These are phyloP conservation scores for Trifolium subterraneum DNA, from an alignment of 306 rosid genomes.

Conservation along the genomic window DNA sequence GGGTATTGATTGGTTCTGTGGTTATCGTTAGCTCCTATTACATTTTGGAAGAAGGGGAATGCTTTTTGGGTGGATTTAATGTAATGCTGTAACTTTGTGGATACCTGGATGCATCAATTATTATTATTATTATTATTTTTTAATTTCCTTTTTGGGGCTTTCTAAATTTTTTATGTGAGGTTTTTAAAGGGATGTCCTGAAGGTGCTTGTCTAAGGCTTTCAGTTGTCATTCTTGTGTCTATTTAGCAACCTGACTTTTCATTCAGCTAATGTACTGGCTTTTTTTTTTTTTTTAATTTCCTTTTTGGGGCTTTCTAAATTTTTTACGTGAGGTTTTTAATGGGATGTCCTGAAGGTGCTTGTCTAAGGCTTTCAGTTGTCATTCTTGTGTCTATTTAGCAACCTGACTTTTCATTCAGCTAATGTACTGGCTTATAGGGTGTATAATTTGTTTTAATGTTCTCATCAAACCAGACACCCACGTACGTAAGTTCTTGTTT, in stretches of 20 bases:
- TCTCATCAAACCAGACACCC: constrained; percentile 9
- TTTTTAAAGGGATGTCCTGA: constrained; percentile 6
- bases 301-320: neutral
- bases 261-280: constrained; percentile 1
- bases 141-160: neutral
- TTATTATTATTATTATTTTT: too few species aligned
- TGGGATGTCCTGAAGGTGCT: constrained; percentile 12
- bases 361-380: neutral
- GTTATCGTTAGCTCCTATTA: constrained; percentile 4
- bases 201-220: neutral
- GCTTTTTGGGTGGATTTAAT: neutral
- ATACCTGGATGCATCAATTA: neutral
- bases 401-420: constrained; percentile 5
- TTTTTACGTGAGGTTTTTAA: neutral
- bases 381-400: constrained; percentile 27
- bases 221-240: constrained; percentile 6
- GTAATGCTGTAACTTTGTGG: constrained; percentile 1
- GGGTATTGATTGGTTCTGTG: neutral
- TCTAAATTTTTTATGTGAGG: neutral
- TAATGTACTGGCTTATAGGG: constrained; percentile 13
- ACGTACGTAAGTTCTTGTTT: constrained; percentile 8
- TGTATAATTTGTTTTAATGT: constrained; percentile 22
- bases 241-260: constrained; percentile 23
- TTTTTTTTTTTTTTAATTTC: too few species aligned
- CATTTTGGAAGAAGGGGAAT: constrained; percentile 2